Percentiles rank a stretch among this genome's conserved stretches.
Conservation (phyloP, 305 asterid species). For the Withania somnifera region DNA sequence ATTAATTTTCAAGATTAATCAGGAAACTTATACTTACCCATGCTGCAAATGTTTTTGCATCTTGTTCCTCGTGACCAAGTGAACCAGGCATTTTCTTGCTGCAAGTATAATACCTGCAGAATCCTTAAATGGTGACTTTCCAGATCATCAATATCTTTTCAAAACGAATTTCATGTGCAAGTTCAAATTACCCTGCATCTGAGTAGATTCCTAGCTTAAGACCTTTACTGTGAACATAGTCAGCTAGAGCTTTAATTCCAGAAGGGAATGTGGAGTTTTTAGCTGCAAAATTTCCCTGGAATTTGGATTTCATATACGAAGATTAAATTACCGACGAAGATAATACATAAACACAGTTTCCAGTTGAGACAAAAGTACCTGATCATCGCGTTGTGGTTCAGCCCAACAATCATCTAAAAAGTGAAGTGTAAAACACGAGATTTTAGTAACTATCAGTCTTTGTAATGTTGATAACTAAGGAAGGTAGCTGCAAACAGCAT, state of each 20-base stretch:
- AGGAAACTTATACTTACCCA: constrained; percentile 39
- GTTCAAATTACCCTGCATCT: constrained; percentile 63
- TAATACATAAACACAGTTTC: background rate
- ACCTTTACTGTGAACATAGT: constrained; percentile 80
- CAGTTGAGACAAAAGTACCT: constrained; percentile 21
- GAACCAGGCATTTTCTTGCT: constrained; percentile 84
- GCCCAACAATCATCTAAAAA: constrained; percentile 89
- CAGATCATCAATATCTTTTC: background rate
- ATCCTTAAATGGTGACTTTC: background rate
- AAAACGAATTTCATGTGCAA: background rate
- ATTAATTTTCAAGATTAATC: background rate
- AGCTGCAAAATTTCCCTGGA: constrained; percentile 69
- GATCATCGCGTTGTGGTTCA: constrained; percentile 41
- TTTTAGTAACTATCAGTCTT: background rate
- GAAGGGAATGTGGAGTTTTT: constrained; percentile 73
- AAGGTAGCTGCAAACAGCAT: background rate
- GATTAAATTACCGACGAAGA: background rate
- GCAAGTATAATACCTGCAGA: constrained; percentile 64
- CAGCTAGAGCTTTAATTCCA: constrained; percentile 84
- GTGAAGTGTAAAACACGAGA: background rate
- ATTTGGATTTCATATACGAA: background rate
- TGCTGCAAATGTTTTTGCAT: constrained; percentile 72
- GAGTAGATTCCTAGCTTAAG: constrained; percentile 88
- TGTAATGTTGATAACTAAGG: background rate
- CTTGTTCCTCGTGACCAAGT: constrained; percentile 78